Evolutionary conservation across 768 basidiomycete species (phyloP), one percentile per base, ranked within the genome.

Genomic region (Panus rudis): DNA sequence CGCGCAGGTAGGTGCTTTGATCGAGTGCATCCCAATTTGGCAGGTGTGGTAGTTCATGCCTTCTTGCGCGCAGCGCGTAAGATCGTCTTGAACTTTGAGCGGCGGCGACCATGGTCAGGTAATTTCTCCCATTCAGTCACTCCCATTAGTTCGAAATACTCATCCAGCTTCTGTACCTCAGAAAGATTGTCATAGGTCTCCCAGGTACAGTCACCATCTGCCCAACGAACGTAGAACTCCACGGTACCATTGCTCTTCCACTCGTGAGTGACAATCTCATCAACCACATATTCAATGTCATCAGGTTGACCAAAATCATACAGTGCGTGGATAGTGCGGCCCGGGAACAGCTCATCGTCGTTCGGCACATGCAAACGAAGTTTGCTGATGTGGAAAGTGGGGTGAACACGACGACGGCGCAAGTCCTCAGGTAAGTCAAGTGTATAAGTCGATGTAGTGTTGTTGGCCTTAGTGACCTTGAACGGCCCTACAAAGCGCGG

Each of bases 401-500:
- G 54, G 30, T 65, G 59, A 10, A 70, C 59, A 2, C 59, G n/a
- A 4, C 61, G 49, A 3, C 25, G 20, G 33, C 17, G n/a, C 3
- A 66, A 41, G 2, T 59, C 60, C 0, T 28, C 28, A 0, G 68
- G 63, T 0, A 69, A 32, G 4, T 63, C 49, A 0, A 71, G 45
- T 4, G 14, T 50, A 45, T 66, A 69, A 1, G 41, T n/a, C 0
- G 56, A 64, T 1, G 40, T 58, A 3, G 41, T 48, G 0, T 53
- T 50, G 16, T 45, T 17, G 1, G 46, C 51, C 14, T n/a, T n/a
- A 0, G 53, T 1, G 1, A 71, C 57, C 2, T 48, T 37, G 39
- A 59, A 72, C 0, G 68, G 72, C 5, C 72, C 66, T 10, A 71
- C 54, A 42, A 50, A 70, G 24, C 62, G 62, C 0, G 64, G 70